These are phyloP conservation scores for Solanum paucissectum DNA, from an alignment of 257 asterid genomes.

Conservation along the genomic window DNA sequence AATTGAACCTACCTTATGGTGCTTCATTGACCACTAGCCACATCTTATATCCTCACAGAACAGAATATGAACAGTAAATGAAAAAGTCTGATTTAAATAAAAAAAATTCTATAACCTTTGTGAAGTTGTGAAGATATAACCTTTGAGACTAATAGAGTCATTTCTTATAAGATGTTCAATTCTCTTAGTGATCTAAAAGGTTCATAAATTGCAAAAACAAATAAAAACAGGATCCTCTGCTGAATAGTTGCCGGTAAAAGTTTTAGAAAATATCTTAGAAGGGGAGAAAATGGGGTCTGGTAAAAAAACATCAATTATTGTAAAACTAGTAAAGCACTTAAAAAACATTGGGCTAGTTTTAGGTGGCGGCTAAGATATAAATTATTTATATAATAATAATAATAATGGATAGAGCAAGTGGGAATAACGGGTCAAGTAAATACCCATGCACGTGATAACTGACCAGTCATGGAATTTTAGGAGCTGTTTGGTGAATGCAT, in stretches of 20 bases:
- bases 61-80: too few relatives aligned
- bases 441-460: constrained; percentile 17
- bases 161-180: neutral
- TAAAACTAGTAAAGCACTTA: neutral
- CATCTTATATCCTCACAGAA: too few relatives aligned
- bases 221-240: neutral
- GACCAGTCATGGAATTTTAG: neutral
- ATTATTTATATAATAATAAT: neutral
- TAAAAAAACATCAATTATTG: neutral
- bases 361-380: neutral
- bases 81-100: neutral
- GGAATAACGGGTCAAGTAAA: neutral
- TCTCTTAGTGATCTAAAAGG: neutral
- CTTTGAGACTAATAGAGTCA: neutral
- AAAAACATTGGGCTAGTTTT: neutral
- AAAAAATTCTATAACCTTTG: too few relatives aligned
- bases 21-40: neutral
- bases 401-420: neutral
- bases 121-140: neutral
- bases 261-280: neutral
- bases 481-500: constrained; percentile 7
- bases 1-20: neutral
- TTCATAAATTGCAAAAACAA: neutral
- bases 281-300: neutral
- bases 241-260: neutral